Conservation (phyloP, 176 grass and related monocot species). For the Cenchrus americanus region DNA sequence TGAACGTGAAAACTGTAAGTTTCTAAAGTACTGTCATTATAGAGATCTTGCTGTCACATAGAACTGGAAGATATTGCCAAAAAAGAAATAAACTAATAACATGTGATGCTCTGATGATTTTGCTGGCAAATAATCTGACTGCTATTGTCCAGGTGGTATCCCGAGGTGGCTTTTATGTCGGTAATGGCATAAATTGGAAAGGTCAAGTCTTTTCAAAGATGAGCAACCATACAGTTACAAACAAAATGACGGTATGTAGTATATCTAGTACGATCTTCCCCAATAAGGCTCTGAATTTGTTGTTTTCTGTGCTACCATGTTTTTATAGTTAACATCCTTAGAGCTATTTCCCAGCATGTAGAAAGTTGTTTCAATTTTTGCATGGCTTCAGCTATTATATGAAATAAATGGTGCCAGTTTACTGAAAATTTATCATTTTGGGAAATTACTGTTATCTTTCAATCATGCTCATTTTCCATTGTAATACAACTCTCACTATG, state of each 20-base stretch:
- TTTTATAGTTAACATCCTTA: constrained; percentile 10
- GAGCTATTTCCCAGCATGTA: neutral
- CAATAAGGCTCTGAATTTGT: neutral
- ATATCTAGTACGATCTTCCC: neutral
- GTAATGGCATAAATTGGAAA: constrained; percentile 92
- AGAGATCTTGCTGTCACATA: neutral
- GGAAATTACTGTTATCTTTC: neutral
- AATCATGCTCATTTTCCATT: constrained; percentile 7
- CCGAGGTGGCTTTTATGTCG: constrained; percentile 83
- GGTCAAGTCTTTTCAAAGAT: constrained; percentile 92
- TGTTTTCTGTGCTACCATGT: constrained; percentile 9
- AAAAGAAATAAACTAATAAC: neutral
- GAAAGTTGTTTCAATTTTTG: neutral
- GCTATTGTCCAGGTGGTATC: constrained; percentile 66
- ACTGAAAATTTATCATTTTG: neutral
- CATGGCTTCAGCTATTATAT: neutral
- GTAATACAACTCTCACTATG: constrained; percentile 15
- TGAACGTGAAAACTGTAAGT: neutral
- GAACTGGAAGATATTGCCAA: neutral
- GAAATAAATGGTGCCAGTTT: neutral
- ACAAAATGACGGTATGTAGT: constrained; percentile 75
- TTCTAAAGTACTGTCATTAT: neutral
- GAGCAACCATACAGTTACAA: constrained; percentile 76
- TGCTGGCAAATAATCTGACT: constrained; percentile 6
- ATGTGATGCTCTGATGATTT: constrained; percentile 15